A percentile compares a stretch with the other conserved stretches of the same genome.
Evolutionary conservation across 306 rosid species (phyloP).

Genomic region (Datisca glomerata): DNA sequence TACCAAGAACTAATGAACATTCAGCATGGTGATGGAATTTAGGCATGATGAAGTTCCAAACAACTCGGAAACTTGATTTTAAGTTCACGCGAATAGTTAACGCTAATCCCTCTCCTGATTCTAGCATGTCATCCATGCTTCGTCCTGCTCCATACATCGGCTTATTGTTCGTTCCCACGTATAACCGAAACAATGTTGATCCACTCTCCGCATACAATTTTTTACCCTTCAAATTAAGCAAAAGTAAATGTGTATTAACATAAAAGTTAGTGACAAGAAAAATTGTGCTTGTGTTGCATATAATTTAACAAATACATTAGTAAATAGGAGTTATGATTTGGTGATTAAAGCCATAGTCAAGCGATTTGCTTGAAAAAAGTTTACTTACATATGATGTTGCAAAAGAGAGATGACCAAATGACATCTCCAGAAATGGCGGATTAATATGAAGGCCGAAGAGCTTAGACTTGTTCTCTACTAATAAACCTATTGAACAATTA

Average conservation of each 20-base stretch:
- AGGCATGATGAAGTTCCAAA: conserved; percentile 39
- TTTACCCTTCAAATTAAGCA: conserved; percentile 32
- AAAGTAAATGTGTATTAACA: background rate
- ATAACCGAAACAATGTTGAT: conserved; percentile 21
- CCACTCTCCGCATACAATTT: conserved; percentile 61
- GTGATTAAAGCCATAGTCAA: background rate
- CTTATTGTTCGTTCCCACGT: conserved; percentile 44
- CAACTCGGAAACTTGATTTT: conserved; percentile 34
- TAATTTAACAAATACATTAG: too few relatives aligned
- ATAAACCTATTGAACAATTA: conserved; percentile 47
- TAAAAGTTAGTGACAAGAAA: too few relatives aligned
- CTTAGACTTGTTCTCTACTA: conserved; percentile 63
- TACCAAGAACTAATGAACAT: conserved; percentile 40
- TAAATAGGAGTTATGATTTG: too few relatives aligned
- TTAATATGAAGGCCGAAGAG: conserved; percentile 69
- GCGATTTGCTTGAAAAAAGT: too few relatives aligned
- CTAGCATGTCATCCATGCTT: conserved; percentile 66
- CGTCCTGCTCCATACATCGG: conserved; percentile 90
- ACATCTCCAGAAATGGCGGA: conserved; percentile 51
- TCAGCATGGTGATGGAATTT: conserved; percentile 43
- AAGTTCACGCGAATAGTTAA: conserved; percentile 23
- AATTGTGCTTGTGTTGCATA: too few relatives aligned
- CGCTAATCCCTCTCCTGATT: conserved; percentile 55
- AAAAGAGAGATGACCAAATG: conserved; percentile 56
- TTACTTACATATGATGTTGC: conserved; percentile 55